Percentiles rank a stretch among this genome's conserved stretches.
Conservation (phyloP, 2,329 filamentous ascomycete species). For the Huntiella abstrusa region DNA sequence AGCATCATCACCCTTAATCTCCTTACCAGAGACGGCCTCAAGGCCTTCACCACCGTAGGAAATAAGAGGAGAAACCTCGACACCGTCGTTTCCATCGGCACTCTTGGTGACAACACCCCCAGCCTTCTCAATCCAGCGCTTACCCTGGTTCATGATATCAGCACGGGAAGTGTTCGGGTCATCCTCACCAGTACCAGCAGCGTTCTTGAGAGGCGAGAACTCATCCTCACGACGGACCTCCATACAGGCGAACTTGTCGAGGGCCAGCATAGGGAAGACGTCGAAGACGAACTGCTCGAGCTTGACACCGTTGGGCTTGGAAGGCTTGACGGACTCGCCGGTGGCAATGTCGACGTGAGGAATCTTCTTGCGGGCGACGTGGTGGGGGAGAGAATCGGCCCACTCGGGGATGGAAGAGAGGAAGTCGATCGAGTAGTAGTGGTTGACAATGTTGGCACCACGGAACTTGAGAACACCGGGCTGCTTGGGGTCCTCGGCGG, state of each 20-base stretch:
- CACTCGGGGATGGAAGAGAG: constrained; percentile 77
- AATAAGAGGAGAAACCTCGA: constrained; percentile 82
- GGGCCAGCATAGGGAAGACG: constrained; percentile 68
- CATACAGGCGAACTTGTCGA: constrained; percentile 84
- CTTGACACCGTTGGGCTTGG: constrained; percentile 96
- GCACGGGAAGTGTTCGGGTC: constrained; percentile 81
- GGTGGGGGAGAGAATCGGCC: constrained; percentile 74
- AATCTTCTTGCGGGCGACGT: constrained; percentile 98
- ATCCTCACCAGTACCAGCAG: constrained; percentile 67
- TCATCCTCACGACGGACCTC: constrained; percentile 95
- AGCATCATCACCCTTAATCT: constrained; percentile 32
- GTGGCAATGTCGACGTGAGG: constrained; percentile 59
- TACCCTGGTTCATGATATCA: constrained; percentile 80
- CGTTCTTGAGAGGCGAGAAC: constrained; percentile 94
- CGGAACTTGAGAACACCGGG: constrained; percentile 78
- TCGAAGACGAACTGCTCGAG: constrained; percentile 77
- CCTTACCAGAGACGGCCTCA: constrained; percentile 33
- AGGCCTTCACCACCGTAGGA: constrained; percentile 67
- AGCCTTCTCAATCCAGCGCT: constrained; percentile 64
- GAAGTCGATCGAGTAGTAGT: constrained; percentile 95
- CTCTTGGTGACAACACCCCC: constrained; percentile 47
- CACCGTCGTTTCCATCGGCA: constrained; percentile 44
- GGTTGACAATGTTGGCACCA: constrained; percentile 98
- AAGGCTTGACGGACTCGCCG: constrained; percentile 70
- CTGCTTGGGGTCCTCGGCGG: constrained; percentile 70